Evolutionary conservation across 805 yeast species (phyloP), one percentile per base, ranked within the genome.

Genomic region (Metschnikowia koreensis): DNA sequence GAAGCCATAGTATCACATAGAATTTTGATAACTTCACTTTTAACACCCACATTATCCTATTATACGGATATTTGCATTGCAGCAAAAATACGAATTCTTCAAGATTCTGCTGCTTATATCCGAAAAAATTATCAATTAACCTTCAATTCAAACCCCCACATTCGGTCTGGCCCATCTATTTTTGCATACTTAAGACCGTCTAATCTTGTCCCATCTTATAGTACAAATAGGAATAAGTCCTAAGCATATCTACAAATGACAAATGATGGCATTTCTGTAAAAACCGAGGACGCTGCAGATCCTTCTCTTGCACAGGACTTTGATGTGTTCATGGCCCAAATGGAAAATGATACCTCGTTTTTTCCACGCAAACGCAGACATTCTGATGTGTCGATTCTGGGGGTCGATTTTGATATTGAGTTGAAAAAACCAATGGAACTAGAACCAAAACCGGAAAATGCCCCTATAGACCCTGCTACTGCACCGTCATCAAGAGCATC

Each of bases 251-350:
- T 31, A 5, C 46, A 22, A 41, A 48, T 26, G 44, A 27, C 46
- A 41, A 38, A 38, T 15, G 42, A 41, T 44, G 47, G 17, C 7
- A 11, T 41, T 15, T 4, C 38, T 8, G 41, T 42, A 17, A 48
- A 48, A 29, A n/a, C 16, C 43, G 46, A 48, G 44, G 29, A 29
- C 13, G 16, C 47, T 8, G 42, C 34, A 1, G 39, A 28, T 2
- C 38, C 26, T 1, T 37, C 38, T 13, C 31, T 46, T 16, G 40
- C 36, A 26, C 36, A 38, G 26, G 55, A 41, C n/a, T 52, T 55
- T 34, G 59, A 55, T 29, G 27, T 41, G 11, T 53, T 55, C 47
- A 55, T 55, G 55, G 47, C 53, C 34, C 47, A 51, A 31, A 50
- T 52, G 48, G 57, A 55, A 33, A 48, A 29, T 34, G 51, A 48